phyloP scores from a whole-genome alignment of 2,329 filamentous ascomycete genomes.

The Sclerotinia minor region DNA sequence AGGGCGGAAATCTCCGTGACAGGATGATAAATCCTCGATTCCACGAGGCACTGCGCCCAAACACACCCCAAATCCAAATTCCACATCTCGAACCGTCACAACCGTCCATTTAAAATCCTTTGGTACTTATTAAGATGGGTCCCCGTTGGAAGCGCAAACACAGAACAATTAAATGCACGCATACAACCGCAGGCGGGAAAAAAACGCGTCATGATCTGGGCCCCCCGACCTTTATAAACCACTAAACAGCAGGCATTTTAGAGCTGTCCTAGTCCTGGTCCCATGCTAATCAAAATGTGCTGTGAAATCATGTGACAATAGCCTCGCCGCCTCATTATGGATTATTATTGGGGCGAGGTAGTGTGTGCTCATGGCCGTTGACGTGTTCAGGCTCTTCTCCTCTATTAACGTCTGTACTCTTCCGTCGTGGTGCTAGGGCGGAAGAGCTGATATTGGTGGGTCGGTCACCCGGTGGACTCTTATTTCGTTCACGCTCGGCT shows the following conservation, averaged over 20 bases:
- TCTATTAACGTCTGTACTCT: slow-evolving; percentile 38
- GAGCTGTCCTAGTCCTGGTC: neutral
- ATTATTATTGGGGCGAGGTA: slow-evolving; percentile 24
- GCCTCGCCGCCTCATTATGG: neutral
- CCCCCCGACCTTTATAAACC: slow-evolving; percentile 1
- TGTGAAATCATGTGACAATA: neutral
- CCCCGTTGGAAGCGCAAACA: neutral
- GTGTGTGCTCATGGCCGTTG: slow-evolving; percentile 26
- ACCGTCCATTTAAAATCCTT: neutral
- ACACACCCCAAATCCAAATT: neutral
- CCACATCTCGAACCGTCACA: neutral
- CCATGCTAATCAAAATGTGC: slow-evolving; percentile 8
- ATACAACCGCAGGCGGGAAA: neutral
- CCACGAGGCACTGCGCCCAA: neutral
- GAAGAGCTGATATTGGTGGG: slow-evolving; percentile 27
- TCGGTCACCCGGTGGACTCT: slow-evolving; percentile 40
- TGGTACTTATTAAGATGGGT: neutral
- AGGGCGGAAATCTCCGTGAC: neutral
- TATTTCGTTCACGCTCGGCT: slow-evolving; percentile 38
- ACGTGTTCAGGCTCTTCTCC: slow-evolving; percentile 33
- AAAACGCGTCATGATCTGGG: slow-evolving; percentile 3
- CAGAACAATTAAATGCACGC: neutral
- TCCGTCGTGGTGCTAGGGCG: slow-evolving; percentile 31
- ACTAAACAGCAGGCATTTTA: slow-evolving; percentile 6
- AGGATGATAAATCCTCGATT: neutral